These are phyloP conservation scores for Zangia roseola DNA, from an alignment of 768 basidiomycete species.

Conservation along the genomic window DNA sequence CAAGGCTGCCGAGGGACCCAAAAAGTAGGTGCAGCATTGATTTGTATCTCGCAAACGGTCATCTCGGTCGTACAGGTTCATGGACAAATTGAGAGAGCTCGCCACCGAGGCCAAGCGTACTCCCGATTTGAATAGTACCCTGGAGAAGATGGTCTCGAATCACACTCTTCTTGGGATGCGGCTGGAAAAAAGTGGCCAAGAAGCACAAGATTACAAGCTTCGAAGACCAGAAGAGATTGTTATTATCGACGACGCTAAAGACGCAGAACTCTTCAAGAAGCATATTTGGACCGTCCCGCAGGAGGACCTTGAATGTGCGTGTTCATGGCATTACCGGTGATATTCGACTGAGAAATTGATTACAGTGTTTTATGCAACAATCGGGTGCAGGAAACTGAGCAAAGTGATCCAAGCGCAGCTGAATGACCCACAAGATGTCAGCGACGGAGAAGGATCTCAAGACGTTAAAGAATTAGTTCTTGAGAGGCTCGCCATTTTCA, in stretches of 20 bases:
- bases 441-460: constrained; percentile 39
- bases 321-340: background rate
- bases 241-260: constrained; percentile 79
- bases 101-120: constrained; percentile 70
- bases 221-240: constrained; percentile 65
- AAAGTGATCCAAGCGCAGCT: constrained; percentile 72
- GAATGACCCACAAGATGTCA: constrained; percentile 48
- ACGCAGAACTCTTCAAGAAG: constrained; percentile 71
- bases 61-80: constrained; percentile 48
- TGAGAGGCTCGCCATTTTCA: constrained; percentile 81
- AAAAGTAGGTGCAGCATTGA: constrained; percentile 44
- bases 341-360: background rate
- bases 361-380: constrained; percentile 63
- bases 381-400: constrained; percentile 74
- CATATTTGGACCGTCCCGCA: constrained; percentile 73
- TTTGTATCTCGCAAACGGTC: background rate
- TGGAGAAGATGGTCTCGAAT: constrained; percentile 60
- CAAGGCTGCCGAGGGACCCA: constrained; percentile 52
- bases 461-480: constrained; percentile 59
- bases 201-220: constrained; percentile 54
- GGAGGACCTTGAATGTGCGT: constrained; percentile 85
- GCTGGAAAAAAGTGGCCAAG: constrained; percentile 39
- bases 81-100: constrained; percentile 76
- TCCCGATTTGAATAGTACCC: constrained; percentile 44
- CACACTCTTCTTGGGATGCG: constrained; percentile 72